These are phyloP conservation scores for Aspergillus jensenii DNA, from an alignment of 2,329 filamentous ascomycete species.

Conservation along the genomic window DNA sequence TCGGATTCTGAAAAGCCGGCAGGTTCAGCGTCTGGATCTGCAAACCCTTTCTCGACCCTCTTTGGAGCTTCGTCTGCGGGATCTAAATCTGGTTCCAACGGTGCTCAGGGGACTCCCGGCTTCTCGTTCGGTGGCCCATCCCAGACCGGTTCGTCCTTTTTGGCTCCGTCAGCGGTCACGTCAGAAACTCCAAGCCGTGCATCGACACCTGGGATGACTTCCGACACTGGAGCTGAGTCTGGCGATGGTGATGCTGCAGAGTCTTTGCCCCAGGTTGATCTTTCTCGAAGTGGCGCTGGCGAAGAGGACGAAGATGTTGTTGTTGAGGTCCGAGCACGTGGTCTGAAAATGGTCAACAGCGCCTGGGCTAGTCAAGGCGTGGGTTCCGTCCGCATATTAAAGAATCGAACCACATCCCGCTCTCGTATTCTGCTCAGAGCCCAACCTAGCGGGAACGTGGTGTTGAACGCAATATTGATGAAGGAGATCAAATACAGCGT, in stretches of 20 bases:
- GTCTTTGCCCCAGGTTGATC: slow-evolving; percentile 67
- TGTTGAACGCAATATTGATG: slow-evolving; percentile 69
- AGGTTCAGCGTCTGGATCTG: slow-evolving; percentile 19
- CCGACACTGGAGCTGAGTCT: slow-evolving; percentile 42
- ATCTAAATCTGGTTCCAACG: slow-evolving; percentile 18
- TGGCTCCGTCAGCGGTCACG: slow-evolving; percentile 31
- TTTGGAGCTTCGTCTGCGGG: slow-evolving; percentile 27
- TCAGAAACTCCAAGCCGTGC: slow-evolving; percentile 44
- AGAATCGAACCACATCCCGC: slow-evolving; percentile 67
- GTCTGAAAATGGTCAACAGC: slow-evolving; percentile 58
- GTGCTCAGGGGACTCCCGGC: slow-evolving; percentile 27
- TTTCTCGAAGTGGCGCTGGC: slow-evolving; percentile 65
- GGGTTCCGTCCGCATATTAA: slow-evolving; percentile 70
- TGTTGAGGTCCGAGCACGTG: slow-evolving; percentile 70
- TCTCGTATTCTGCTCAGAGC: slow-evolving; percentile 70
- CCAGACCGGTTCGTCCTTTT: slow-evolving; percentile 20
- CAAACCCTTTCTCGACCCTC: slow-evolving; percentile 31
- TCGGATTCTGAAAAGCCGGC: slow-evolving; percentile 21
- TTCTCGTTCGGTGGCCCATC: slow-evolving; percentile 42
- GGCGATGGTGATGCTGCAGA: slow-evolving; percentile 55
- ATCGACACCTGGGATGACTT: slow-evolving; percentile 48
- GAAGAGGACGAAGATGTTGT: slow-evolving; percentile 72
- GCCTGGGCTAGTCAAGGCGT: slow-evolving; percentile 68
- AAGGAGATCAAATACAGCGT: slow-evolving; percentile 63
- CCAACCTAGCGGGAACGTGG: slow-evolving; percentile 72